Evolutionary conservation across 805 yeast species (phyloP).

Genomic region (Starmerella riodocensis): DNA sequence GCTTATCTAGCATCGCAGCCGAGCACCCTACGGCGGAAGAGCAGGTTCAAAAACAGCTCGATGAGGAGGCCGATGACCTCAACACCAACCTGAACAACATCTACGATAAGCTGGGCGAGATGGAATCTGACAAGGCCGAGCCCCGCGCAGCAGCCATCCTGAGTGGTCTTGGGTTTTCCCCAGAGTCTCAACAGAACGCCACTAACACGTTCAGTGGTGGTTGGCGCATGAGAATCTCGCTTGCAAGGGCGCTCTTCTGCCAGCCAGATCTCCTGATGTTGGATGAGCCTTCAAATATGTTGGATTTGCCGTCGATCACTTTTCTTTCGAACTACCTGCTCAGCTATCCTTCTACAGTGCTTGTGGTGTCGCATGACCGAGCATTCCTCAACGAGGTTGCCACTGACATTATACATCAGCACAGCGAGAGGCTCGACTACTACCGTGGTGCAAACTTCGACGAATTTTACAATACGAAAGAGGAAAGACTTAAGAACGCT

Average conservation of each 20-base stretch:
- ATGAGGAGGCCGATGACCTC: slow-evolving; percentile 79
- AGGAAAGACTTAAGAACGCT: slow-evolving; percentile 87
- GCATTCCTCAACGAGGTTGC: slow-evolving; percentile 96
- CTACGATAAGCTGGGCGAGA: slow-evolving; percentile 69
- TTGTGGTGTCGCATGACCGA: slow-evolving; percentile 96
- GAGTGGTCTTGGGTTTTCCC: slow-evolving; percentile 85
- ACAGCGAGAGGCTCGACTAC: slow-evolving; percentile 90
- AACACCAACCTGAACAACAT: slow-evolving; percentile 67
- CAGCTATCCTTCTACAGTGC: slow-evolving; percentile 78
- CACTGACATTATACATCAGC: slow-evolving; percentile 95
- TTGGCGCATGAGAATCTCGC: slow-evolving; percentile 99
- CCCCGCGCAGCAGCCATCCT: slow-evolving; percentile 90
- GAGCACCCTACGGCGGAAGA: slow-evolving; percentile 42
- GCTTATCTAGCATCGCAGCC: slow-evolving; percentile 61
- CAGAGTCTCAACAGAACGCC: slow-evolving; percentile 66
- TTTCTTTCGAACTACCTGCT: slow-evolving; percentile 82
- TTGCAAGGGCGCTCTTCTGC: slow-evolving; percentile 95
- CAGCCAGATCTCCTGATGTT: slow-evolving; percentile 83
- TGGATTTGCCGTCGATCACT: slow-evolving; percentile 98
- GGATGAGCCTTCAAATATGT: slow-evolving; percentile 99
- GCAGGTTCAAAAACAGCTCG: slow-evolving; percentile 53
- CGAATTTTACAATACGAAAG: slow-evolving; percentile 80
- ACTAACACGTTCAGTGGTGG: slow-evolving; percentile 97
- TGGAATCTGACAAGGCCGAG: slow-evolving; percentile 97
- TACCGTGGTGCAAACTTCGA: slow-evolving; percentile 86